A percentile compares a stretch with the other conserved stretches of the same genome.
Evolutionary conservation across 2,329 filamentous ascomycete species (phyloP).

Genomic region (Xylariaceae sp.): DNA sequence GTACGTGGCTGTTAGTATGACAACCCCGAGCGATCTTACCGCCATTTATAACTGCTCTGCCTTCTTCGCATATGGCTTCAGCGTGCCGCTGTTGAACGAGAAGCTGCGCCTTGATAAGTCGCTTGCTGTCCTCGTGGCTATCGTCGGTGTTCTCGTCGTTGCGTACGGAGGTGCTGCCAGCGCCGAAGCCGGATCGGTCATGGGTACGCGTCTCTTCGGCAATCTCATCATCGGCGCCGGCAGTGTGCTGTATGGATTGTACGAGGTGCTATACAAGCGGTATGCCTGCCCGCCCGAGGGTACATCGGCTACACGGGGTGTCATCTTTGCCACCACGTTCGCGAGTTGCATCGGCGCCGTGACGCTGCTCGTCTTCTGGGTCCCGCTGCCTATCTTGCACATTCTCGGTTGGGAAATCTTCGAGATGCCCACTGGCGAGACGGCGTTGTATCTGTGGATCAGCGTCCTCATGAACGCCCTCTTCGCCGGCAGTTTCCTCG

Average conservation of each 20-base stretch:
- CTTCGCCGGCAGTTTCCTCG: slow-evolving; percentile 89
- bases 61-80: slow-evolving; percentile 98
- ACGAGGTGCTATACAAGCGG: slow-evolving; percentile 95
- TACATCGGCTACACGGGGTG: slow-evolving; percentile 75
- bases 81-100: slow-evolving; percentile 82
- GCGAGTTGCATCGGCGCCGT: slow-evolving; percentile 82
- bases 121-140: slow-evolving; percentile 78
- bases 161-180: slow-evolving; percentile 77
- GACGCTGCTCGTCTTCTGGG: slow-evolving; percentile 83
- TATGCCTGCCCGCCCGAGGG: slow-evolving; percentile 90
- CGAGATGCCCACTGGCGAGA: slow-evolving; percentile 69
- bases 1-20: slow-evolving; percentile 93
- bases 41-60: slow-evolving; percentile 99
- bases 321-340: slow-evolving; percentile 92
- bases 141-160: slow-evolving; percentile 85
- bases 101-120: slow-evolving; percentile 80
- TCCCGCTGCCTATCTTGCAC: slow-evolving; percentile 83
- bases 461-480: slow-evolving; percentile 82
- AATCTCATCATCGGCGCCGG: slow-evolving; percentile 90
- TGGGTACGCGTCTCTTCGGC: slow-evolving; percentile 67
- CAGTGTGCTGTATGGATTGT: slow-evolving; percentile 89
- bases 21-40: slow-evolving; percentile 86
- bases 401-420: slow-evolving; percentile 74
- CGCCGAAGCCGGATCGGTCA: slow-evolving; percentile 32
- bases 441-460: slow-evolving; percentile 73